Evolutionary conservation across 805 yeast genomes (phyloP).

Genomic region (Candida golubevii): DNA sequence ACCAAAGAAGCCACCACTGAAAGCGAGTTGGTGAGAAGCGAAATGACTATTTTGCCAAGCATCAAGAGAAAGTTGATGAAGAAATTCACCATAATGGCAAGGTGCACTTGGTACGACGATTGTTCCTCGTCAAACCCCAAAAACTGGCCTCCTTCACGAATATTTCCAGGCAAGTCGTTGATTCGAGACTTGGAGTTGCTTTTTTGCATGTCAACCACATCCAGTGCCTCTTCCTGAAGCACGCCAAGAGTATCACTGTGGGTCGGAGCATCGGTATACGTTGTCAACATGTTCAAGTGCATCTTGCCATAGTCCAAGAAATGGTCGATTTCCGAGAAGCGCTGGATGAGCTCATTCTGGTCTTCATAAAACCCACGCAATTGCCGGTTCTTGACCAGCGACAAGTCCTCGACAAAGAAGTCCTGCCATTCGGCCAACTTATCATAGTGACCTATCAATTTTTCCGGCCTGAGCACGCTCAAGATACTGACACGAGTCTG

Average conservation of each 20-base stretch:
- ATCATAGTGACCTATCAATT: slow-evolving; percentile 31
- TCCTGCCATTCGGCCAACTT: slow-evolving; percentile 31
- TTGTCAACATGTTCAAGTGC: slow-evolving; percentile 58
- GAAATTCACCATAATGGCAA: slow-evolving; percentile 65
- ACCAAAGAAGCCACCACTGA: slow-evolving; percentile 76
- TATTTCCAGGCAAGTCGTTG: slow-evolving; percentile 55
- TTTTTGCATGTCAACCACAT: slow-evolving; percentile 14
- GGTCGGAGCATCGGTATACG: slow-evolving; percentile 35
- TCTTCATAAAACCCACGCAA: slow-evolving; percentile 45
- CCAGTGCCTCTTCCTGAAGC: slow-evolving; percentile 13
- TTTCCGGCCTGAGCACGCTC: slow-evolving; percentile 27
- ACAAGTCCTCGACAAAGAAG: slow-evolving; percentile 14
- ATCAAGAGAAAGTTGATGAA: slow-evolving; percentile 54
- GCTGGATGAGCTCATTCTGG: slow-evolving; percentile 58
- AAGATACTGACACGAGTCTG: slow-evolving; percentile 21
- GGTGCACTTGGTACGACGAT: slow-evolving; percentile 40
- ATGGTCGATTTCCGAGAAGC: slow-evolving; percentile 57
- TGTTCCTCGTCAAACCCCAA: slow-evolving; percentile 46
- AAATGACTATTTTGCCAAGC: slow-evolving; percentile 56
- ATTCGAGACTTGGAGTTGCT: slow-evolving; percentile 23
- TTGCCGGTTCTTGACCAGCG: slow-evolving; percentile 20
- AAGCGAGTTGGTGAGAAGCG: slow-evolving; percentile 62
- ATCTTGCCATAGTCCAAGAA: slow-evolving; percentile 65
- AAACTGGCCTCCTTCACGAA: slow-evolving; percentile 53
- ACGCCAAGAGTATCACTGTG: slow-evolving; percentile 15